phyloP scores from a whole-genome alignment of 2,329 filamentous ascomycete genomes.

The Fusarium concolor region DNA sequence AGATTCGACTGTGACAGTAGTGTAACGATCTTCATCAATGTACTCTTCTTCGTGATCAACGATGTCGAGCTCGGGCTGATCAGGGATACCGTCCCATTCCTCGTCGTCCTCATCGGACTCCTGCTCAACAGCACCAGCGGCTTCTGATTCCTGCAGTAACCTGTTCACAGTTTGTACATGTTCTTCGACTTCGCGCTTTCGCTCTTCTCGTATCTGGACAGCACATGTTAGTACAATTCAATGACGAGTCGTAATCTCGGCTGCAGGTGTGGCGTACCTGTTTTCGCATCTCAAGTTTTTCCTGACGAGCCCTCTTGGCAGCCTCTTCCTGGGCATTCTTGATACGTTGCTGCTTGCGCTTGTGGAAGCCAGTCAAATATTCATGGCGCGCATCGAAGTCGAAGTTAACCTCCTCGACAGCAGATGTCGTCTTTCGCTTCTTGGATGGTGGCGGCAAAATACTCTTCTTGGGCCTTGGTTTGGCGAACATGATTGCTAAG shows the following conservation, averaged over 20 bases:
- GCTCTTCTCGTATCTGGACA: constrained; percentile 80
- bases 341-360: constrained; percentile 87
- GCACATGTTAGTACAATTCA: constrained; percentile 25
- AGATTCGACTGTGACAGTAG: constrained; percentile 92
- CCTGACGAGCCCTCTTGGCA: constrained; percentile 79
- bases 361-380: constrained; percentile 95
- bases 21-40: constrained; percentile 95
- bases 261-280: constrained; percentile 67
- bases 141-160: constrained; percentile 71
- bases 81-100: constrained; percentile 75
- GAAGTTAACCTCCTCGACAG: constrained; percentile 85
- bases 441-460: constrained; percentile 70
- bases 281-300: constrained; percentile 78
- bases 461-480: constrained; percentile 69
- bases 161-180: constrained; percentile 83
- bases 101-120: constrained; percentile 59
- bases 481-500: constrained; percentile 61
- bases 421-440: constrained; percentile 70
- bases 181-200: constrained; percentile 82
- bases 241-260: not conserved
- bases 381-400: constrained; percentile 83
- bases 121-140: constrained; percentile 55
- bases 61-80: constrained; percentile 60
- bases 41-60: constrained; percentile 92
- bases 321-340: constrained; percentile 88